Conservation (phyloP, 2,329 filamentous ascomycete species). For the Trichoderma sp. region DNA sequence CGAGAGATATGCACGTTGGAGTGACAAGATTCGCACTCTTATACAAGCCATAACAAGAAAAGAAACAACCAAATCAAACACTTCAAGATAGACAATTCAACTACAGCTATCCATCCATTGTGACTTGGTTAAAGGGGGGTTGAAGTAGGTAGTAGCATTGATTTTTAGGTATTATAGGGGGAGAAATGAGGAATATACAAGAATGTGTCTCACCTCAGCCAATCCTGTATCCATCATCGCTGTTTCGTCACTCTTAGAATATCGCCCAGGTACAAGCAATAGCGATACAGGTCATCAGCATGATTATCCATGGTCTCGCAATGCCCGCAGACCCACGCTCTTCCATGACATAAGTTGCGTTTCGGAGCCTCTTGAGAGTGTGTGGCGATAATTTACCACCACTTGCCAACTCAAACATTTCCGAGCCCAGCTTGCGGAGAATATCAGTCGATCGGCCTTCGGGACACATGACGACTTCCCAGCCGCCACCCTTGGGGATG, state of each 20-base stretch:
- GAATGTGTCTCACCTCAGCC: background rate
- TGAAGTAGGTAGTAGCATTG: background rate
- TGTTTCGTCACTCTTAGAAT: background rate
- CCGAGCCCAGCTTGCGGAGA: conserved; percentile 50
- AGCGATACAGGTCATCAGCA: conserved; percentile 13
- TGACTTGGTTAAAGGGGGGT: background rate
- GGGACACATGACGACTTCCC: conserved; percentile 79
- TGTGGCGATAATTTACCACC: conserved; percentile 41
- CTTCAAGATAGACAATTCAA: background rate
- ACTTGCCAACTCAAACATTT: conserved; percentile 51
- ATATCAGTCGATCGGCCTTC: conserved; percentile 61
- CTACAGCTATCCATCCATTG: background rate
- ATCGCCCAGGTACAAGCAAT: background rate
- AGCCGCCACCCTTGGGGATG: conserved; percentile 68
- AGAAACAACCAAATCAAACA: background rate
- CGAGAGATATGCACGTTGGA: background rate
- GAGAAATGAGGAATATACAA: background rate
- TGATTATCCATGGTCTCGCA: conserved; percentile 23
- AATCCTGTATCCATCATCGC: background rate
- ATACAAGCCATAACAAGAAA: background rate
- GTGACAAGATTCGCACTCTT: background rate
- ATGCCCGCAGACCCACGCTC: conserved; percentile 31
- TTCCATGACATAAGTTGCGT: conserved; percentile 39
- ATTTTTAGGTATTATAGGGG: background rate
- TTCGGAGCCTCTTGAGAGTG: conserved; percentile 35